These are phyloP conservation scores for Fusarium xylarioides DNA, from an alignment of 2,329 filamentous ascomycete genomes.

Conservation along the genomic window DNA sequence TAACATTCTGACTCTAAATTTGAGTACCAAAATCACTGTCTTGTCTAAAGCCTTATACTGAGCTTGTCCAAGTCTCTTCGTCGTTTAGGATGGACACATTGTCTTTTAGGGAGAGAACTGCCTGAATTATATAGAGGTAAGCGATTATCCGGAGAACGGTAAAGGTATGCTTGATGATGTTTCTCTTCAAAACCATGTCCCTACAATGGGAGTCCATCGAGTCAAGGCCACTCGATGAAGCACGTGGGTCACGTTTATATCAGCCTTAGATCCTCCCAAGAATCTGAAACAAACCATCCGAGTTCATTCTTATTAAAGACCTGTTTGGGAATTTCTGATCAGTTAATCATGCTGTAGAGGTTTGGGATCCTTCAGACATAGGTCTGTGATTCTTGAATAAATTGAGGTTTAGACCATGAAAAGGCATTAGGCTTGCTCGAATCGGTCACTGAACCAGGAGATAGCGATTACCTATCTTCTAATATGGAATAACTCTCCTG, in stretches of 20 bases:
- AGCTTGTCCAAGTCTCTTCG: background rate
- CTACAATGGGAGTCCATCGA: background rate
- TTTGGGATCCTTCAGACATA: background rate
- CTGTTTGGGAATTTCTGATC: background rate
- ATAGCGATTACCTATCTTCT: accelerated
- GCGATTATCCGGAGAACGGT: background rate
- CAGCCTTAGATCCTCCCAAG: background rate
- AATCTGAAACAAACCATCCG: background rate
- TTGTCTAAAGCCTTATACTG: too few relatives aligned
- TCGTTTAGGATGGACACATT: background rate
- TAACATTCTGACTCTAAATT: too few relatives aligned
- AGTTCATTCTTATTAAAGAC: background rate
- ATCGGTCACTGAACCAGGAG: background rate
- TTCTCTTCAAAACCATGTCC: background rate
- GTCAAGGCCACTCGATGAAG: background rate
- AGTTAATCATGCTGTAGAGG: background rate
- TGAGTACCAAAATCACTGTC: too few relatives aligned
- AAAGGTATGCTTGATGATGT: too few relatives aligned
- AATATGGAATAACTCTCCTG: accelerated
- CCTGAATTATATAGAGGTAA: background rate
- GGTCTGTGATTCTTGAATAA: too few relatives aligned
- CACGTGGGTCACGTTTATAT: background rate
- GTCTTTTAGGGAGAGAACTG: too few relatives aligned
- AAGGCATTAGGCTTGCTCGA: background rate
- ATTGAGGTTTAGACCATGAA: background rate